These are phyloP conservation scores for Metschnikowia noctiluminum DNA, from an alignment of 805 yeast species.

Conservation along the genomic window DNA sequence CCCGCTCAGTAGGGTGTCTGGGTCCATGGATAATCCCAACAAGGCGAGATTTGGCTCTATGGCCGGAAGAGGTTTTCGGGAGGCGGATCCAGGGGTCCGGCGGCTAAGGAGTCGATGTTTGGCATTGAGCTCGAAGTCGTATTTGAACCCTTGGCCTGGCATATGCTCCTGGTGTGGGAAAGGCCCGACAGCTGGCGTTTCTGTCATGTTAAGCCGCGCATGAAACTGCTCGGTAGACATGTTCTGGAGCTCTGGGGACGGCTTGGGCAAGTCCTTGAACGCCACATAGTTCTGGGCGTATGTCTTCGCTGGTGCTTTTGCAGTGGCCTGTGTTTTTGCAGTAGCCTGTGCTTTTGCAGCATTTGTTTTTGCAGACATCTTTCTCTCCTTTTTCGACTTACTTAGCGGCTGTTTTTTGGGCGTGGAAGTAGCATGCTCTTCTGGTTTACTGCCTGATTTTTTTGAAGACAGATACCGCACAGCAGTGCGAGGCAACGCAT, in stretches of 20 bases:
- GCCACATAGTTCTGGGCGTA: slow-evolving; percentile 22
- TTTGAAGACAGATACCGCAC: slow-evolving; percentile 16
- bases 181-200: slow-evolving; percentile 6
- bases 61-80: not conserved
- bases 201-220: slow-evolving; percentile 14
- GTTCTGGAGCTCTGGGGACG: slow-evolving; percentile 19
- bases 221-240: slow-evolving; percentile 15
- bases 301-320: not conserved
- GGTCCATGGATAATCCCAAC: slow-evolving; percentile 9
- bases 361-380: slow-evolving; percentile 5
- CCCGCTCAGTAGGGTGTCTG: slow-evolving; percentile 20
- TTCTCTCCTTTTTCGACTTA: slow-evolving; percentile 4
- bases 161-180: slow-evolving; percentile 5
- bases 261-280: slow-evolving; percentile 32
- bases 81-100: not conserved
- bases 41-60: slow-evolving; percentile 13
- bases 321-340: not conserved
- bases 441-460: slow-evolving; percentile 12
- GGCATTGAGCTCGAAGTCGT: slow-evolving; percentile 8
- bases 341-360: not conserved
- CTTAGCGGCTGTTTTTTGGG: slow-evolving; percentile 6
- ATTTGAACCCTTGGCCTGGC: slow-evolving; percentile 6
- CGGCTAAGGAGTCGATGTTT: slow-evolving; percentile 9
- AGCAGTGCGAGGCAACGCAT: slow-evolving; percentile 2
- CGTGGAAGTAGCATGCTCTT: slow-evolving; percentile 8